These are phyloP conservation scores for Sanghuangporus weigelae DNA, from an alignment of 1,284 basidiomycete species.

Conservation along the genomic window DNA sequence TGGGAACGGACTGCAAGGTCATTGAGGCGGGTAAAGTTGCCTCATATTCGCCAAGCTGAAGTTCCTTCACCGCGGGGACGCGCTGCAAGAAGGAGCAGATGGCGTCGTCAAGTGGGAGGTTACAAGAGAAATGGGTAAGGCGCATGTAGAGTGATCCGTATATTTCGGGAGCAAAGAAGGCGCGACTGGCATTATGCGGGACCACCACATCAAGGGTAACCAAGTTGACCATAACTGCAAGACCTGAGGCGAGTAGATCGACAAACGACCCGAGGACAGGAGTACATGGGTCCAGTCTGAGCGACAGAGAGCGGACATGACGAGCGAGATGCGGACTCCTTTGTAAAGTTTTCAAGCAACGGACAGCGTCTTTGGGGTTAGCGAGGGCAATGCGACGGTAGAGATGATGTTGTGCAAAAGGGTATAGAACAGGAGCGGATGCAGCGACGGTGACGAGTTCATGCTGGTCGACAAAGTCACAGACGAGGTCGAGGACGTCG, in stretches of 20 bases:
- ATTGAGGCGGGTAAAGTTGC: slow-evolving; percentile 10
- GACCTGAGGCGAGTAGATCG: slow-evolving; percentile 41
- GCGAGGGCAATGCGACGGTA: slow-evolving; percentile 52
- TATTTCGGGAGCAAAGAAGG: slow-evolving; percentile 36
- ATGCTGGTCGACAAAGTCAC: slow-evolving; percentile 28
- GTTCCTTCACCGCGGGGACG: slow-evolving; percentile 44
- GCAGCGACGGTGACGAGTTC: slow-evolving; percentile 45
- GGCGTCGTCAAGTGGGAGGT: slow-evolving; percentile 52
- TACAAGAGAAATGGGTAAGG: slow-evolving; percentile 50
- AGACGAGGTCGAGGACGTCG: slow-evolving; percentile 50
- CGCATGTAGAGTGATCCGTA: slow-evolving; percentile 33
- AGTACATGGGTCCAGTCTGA: slow-evolving; percentile 41
- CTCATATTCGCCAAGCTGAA: slow-evolving; percentile 39
- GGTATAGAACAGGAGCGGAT: slow-evolving; percentile 37
- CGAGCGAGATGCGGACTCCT: slow-evolving; percentile 45
- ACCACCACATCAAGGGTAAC: slow-evolving; percentile 52
- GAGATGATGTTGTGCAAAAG: slow-evolving; percentile 51
- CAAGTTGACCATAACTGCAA: slow-evolving; percentile 54
- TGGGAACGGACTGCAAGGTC: slow-evolving; percentile 13
- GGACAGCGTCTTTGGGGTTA: slow-evolving; percentile 37
- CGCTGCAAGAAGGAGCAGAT: slow-evolving; percentile 52
- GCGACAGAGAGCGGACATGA: slow-evolving; percentile 53
- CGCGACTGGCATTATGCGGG: slow-evolving; percentile 45
- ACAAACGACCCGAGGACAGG: slow-evolving; percentile 43
- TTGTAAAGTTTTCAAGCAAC: slow-evolving; percentile 49